Conservation (phyloP, 768 basidiomycete genomes). For the Rhodotorula sphaerocarpa region DNA sequence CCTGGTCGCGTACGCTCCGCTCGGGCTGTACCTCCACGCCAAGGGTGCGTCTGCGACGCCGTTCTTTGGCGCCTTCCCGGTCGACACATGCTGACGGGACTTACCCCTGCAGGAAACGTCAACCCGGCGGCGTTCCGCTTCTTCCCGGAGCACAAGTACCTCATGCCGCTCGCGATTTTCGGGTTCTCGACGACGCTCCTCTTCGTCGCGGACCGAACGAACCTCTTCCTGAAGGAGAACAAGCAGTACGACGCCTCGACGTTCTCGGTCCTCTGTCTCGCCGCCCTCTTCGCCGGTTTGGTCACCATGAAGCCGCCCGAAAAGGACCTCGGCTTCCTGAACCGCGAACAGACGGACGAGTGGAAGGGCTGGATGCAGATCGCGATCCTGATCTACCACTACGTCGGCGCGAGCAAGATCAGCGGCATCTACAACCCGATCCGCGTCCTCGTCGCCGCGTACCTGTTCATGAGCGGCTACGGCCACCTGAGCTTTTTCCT, state of each 20-base stretch:
- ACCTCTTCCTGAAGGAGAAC: constrained; percentile 79
- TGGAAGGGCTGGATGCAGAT: constrained; percentile 99
- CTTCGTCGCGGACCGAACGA: constrained; percentile 74
- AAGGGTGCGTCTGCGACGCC: constrained; percentile 35
- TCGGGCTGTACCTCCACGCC: constrained; percentile 45
- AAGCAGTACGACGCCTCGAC: constrained; percentile 67
- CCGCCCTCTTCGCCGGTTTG: constrained; percentile 55
- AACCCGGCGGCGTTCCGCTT: constrained; percentile 32
- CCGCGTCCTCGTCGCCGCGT: constrained; percentile 71
- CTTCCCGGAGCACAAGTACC: constrained; percentile 45
- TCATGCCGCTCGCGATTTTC: constrained; percentile 54
- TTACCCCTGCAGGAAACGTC: constrained; percentile 23
- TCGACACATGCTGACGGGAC: background rate
- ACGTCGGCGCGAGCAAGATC: constrained; percentile 77
- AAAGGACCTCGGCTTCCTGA: constrained; percentile 79
- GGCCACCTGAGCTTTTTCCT: constrained; percentile 66
- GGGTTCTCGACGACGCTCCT: constrained; percentile 61
- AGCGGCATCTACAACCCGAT: constrained; percentile 90
- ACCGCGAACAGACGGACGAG: constrained; percentile 87
- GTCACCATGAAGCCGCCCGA: constrained; percentile 59
- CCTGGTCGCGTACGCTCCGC: constrained; percentile 53
- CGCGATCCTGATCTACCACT: constrained; percentile 85
- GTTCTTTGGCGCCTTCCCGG: background rate
- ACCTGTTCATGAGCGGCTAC: constrained; percentile 79
- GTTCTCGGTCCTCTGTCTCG: constrained; percentile 56